Evolutionary conservation across 306 rosid species (phyloP).

Genomic region (Cicer cuneatum): DNA sequence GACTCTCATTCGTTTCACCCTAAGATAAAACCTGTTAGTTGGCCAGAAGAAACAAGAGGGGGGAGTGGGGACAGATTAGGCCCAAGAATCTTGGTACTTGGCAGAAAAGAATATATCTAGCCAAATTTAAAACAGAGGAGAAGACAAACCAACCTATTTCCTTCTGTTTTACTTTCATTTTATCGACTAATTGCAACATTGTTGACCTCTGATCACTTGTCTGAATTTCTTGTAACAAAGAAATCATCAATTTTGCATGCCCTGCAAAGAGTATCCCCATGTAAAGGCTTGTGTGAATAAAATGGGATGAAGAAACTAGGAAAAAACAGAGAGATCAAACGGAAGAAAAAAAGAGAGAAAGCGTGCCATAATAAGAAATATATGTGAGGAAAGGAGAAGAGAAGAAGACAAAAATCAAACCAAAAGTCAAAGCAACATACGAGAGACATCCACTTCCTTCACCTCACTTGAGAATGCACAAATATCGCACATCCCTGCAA

Average conservation of each 20-base stretch:
- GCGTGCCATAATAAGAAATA: slow-evolving; percentile 13
- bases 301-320: slow-evolving; percentile 29
- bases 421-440: slow-evolving; percentile 57
- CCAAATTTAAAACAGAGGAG: neutral
- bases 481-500: slow-evolving; percentile 90
- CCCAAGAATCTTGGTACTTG: slow-evolving; percentile 9
- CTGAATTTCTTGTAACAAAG: slow-evolving; percentile 77
- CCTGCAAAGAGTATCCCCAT: slow-evolving; percentile 61
- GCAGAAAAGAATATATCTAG: slow-evolving; percentile 21
- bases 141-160: slow-evolving; percentile 66
- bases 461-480: slow-evolving; percentile 78
- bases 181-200: slow-evolving; percentile 84
- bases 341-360: slow-evolving; percentile 23
- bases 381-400: neutral
- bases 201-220: slow-evolving; percentile 79
- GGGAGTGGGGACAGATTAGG: slow-evolving; percentile 13
- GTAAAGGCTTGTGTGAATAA: slow-evolving; percentile 36
- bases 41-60: slow-evolving; percentile 15
- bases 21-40: neutral
- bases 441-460: slow-evolving; percentile 73
- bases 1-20: neutral
- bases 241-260: slow-evolving; percentile 72
- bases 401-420: slow-evolving; percentile 32
- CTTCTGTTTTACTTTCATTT: slow-evolving; percentile 76
- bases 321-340: slow-evolving; percentile 10